phyloP scores from a whole-genome alignment of 176 grass and related monocot species.

The Triticum urartu region DNA sequence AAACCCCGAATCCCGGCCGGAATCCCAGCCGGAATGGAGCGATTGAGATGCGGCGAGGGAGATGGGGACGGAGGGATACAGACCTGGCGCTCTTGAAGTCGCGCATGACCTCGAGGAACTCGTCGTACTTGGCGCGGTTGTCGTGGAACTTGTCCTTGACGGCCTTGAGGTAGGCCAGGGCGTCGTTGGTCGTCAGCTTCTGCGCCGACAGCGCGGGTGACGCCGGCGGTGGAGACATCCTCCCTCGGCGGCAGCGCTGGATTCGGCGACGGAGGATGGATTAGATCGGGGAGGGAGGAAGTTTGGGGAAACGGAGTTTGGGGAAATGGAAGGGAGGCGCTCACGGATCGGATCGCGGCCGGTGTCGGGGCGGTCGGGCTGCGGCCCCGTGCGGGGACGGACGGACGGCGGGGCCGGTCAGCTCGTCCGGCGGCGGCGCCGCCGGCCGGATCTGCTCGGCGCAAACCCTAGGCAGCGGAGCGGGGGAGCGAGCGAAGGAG shows the following conservation, averaged over 20 bases:
- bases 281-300: not conserved
- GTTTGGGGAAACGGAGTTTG: too few species aligned
- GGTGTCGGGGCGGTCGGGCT: conserved; percentile 45
- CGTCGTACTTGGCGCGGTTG: conserved; percentile 71
- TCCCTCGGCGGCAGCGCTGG: not conserved
- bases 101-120: conserved; percentile 85
- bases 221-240: conserved; percentile 31
- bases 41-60: not conserved
- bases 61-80: not conserved
- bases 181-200: conserved; percentile 74
- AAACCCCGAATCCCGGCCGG: too few species aligned
- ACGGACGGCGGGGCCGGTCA: not conserved
- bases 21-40: not conserved
- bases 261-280: not conserved
- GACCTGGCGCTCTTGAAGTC: conserved; percentile 76
- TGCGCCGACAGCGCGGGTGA: not conserved
- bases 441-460: not conserved
- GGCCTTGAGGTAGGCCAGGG: conserved; percentile 61
- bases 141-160: conserved; percentile 80
- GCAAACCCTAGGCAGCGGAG: not conserved
- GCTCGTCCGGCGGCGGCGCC: not conserved
- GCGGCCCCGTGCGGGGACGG: conserved; percentile 40
- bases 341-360: conserved; percentile 61
- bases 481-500: not conserved
- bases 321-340: conserved; percentile 3